Conservation (phyloP, 441 rosid genomes). For the Erodium chrysanthum region DNA sequence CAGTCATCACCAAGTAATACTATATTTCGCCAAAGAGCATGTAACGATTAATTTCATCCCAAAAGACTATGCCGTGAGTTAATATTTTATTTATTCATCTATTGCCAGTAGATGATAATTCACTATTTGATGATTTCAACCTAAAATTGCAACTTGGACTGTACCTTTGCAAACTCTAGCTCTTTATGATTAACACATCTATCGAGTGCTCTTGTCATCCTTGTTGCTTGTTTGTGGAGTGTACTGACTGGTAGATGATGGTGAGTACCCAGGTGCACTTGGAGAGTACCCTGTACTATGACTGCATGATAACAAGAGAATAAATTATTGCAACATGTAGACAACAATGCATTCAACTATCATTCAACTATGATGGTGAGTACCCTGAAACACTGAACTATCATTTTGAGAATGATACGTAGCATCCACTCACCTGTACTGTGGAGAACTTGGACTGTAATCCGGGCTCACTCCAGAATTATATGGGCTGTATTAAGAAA, state of each 20-base stretch:
- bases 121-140: no score
- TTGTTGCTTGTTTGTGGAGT: conserved; percentile 64
- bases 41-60: neutral
- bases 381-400: no score
- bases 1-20: neutral
- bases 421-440: conserved; percentile 40
- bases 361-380: no score
- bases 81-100: neutral
- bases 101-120: no score
- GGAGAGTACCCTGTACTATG: conserved; percentile 96
- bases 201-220: conserved; percentile 30
- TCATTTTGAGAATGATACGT: neutral
- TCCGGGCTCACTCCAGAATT: conserved; percentile 74
- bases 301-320: conserved; percentile 22
- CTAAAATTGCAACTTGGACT: neutral
- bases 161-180: neutral
- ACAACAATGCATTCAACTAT: neutral
- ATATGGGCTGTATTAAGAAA: conserved; percentile 51
- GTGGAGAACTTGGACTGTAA: conserved; percentile 82
- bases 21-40: neutral
- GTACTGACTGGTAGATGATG: conserved; percentile 85
- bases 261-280: conserved; percentile 85
- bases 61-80: neutral
- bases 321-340: neutral
- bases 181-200: neutral